Percentiles rank a stretch among this genome's conserved stretches.
Conservation (phyloP, 768 basidiomycete species). For the Rhizopogon rudus region DNA sequence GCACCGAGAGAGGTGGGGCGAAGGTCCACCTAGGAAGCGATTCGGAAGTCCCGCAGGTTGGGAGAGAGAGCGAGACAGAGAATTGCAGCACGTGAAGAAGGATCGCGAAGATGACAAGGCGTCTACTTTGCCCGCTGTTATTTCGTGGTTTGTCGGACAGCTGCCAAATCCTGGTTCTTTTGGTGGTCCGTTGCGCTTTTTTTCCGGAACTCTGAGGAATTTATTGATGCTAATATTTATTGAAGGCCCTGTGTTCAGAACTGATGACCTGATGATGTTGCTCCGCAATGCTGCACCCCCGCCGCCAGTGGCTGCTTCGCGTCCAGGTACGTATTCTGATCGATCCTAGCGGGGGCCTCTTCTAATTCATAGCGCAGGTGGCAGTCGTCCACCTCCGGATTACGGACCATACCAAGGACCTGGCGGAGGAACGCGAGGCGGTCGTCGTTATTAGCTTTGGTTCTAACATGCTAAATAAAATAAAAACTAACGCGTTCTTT, state of each 20-base stretch:
- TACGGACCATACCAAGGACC: slow-evolving; percentile 88
- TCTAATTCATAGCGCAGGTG: slow-evolving; percentile 26
- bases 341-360: neutral
- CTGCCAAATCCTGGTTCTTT: slow-evolving; percentile 71
- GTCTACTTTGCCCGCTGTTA: slow-evolving; percentile 46
- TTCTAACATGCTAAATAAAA: neutral
- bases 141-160: slow-evolving; percentile 82
- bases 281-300: slow-evolving; percentile 69
- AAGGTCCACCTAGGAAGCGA: slow-evolving; percentile 30
- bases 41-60: slow-evolving; percentile 35
- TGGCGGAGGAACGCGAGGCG: slow-evolving; percentile 33
- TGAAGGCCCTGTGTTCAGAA: slow-evolving; percentile 82
- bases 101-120: slow-evolving; percentile 46
- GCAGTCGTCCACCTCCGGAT: slow-evolving; percentile 75
- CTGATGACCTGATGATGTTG: slow-evolving; percentile 85
- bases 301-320: slow-evolving; percentile 32
- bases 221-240: neutral
- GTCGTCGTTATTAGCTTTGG: slow-evolving; percentile 32
- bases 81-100: slow-evolving; percentile 33
- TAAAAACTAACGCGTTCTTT: neutral
- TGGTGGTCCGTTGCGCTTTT: slow-evolving; percentile 34
- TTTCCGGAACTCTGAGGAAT: neutral
- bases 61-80: slow-evolving; percentile 43
- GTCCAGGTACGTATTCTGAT: slow-evolving; percentile 21
- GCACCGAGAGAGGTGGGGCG: slow-evolving; percentile 37